These are phyloP conservation scores for Nicotiana tomentosiformis DNA, from an alignment of 257 asterid genomes.

Conservation along the genomic window DNA sequence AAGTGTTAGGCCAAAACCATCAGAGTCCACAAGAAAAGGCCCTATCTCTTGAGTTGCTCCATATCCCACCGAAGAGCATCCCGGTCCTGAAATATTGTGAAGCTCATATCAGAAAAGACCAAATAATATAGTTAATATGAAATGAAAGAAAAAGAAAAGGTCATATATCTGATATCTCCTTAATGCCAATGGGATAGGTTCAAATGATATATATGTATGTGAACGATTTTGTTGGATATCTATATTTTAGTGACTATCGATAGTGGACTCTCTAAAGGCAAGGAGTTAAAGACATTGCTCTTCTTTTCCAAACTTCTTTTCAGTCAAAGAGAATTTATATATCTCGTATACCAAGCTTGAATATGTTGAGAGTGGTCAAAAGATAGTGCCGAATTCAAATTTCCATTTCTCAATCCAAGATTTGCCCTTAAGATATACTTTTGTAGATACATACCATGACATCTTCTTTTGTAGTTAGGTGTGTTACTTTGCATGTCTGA, in stretches of 20 bases:
- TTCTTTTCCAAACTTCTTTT: background rate
- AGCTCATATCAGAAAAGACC: conserved; percentile 8
- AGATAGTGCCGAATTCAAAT: background rate
- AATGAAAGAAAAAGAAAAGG: background rate
- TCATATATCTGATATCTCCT: background rate
- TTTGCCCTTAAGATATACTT: background rate
- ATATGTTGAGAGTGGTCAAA: conserved; percentile 13
- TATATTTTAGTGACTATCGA: background rate
- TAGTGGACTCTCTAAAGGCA: background rate
- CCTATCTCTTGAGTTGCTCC: conserved; percentile 99
- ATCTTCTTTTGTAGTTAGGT: background rate
- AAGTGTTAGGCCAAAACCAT: conserved; percentile 45
- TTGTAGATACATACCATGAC: background rate
- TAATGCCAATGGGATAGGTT: background rate
- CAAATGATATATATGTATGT: background rate
- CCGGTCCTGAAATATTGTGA: conserved; percentile 61
- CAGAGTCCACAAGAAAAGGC: conserved; percentile 64
- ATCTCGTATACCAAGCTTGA: background rate
- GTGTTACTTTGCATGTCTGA: background rate
- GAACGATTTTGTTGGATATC: background rate
- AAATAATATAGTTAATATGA: background rate
- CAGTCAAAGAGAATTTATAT: conserved; percentile 9
- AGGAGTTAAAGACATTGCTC: conserved; percentile 5
- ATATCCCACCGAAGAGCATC: conserved; percentile 96
- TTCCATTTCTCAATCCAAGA: background rate